Percentiles rank a stretch among this genome's conserved stretches.
Evolutionary conservation across 2,329 filamentous ascomycete species (phyloP).

Genomic region (Stagonosporopsis chrysanthemi): DNA sequence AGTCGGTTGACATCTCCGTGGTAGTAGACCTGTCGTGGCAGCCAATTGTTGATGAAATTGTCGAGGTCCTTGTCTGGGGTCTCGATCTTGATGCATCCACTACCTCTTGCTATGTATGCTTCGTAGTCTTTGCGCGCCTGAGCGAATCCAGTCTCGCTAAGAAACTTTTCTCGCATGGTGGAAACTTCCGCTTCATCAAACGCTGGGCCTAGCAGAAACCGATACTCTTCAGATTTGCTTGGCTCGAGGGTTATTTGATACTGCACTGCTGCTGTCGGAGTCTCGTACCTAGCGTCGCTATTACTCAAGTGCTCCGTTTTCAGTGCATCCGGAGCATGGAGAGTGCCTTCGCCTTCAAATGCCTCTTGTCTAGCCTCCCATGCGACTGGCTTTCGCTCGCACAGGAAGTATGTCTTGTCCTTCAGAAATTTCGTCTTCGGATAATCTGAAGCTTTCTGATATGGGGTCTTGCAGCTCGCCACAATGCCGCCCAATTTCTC

Average conservation of each 20-base stretch:
- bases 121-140: constrained; percentile 58
- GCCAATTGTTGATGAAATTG: constrained; percentile 67
- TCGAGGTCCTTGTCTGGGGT: constrained; percentile 64
- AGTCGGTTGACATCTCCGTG: constrained; percentile 67
- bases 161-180: constrained; percentile 56
- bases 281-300: constrained; percentile 64
- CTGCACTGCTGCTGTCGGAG: constrained; percentile 62
- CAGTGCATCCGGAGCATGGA: constrained; percentile 60
- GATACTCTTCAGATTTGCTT: constrained; percentile 56
- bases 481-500: constrained; percentile 59
- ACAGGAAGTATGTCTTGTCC: constrained; percentile 66
- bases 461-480: constrained; percentile 62
- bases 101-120: constrained; percentile 59
- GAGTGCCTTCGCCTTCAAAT: constrained; percentile 65
- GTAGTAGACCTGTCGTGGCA: constrained; percentile 65
- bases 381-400: constrained; percentile 59
- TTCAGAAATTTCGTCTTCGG: constrained; percentile 65
- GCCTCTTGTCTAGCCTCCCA: constrained; percentile 62
- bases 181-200: constrained; percentile 61
- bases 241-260: constrained; percentile 56
- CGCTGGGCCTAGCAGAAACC: constrained; percentile 64
- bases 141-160: constrained; percentile 59
- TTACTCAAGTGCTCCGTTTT: constrained; percentile 50
- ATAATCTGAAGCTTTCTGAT: constrained; percentile 65
- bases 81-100: constrained; percentile 61